Conservation (phyloP, 352 stramenopile genomes). For the Phytophthora gonapodyides region DNA sequence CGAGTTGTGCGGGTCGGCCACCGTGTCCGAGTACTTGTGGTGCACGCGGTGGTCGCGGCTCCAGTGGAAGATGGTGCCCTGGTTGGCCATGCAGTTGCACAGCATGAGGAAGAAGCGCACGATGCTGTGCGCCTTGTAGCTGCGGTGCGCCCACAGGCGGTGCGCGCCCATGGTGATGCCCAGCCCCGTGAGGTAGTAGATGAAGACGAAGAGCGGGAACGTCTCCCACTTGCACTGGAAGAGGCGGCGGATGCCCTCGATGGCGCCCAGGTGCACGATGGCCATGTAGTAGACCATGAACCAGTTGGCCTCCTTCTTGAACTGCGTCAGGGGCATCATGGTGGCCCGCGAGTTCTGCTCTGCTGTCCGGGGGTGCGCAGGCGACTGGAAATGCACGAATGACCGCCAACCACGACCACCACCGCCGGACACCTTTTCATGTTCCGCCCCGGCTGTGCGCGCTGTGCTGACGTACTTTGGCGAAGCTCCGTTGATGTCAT, state of each 20-base stretch:
- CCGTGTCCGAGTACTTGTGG: constrained; percentile 98
- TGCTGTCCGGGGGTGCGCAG: constrained; percentile 12
- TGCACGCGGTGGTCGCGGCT: constrained; percentile 98
- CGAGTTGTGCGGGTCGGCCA: constrained; percentile 95
- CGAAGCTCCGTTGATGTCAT: constrained; percentile 44
- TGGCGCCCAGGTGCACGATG: constrained; percentile 92
- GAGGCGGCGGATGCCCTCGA: constrained; percentile 89
- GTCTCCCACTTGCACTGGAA: constrained; percentile 86
- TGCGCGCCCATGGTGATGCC: constrained; percentile 98
- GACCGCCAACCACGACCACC: constrained; percentile 16
- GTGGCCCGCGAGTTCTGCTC: constrained; percentile 3
- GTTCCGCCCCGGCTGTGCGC: constrained; percentile 6
- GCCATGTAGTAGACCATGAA: constrained; percentile 98
- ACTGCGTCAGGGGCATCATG: constrained; percentile 66
- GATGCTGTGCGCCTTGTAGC: constrained; percentile 93
- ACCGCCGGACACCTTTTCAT: constrained; percentile 14
- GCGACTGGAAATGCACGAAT: constrained; percentile 40
- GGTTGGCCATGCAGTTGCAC: constrained; percentile 97
- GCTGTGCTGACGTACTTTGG: constrained; percentile 41
- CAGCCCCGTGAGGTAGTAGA: constrained; percentile 95
- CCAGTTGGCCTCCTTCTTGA: constrained; percentile 94
- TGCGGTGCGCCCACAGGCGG: constrained; percentile 96
- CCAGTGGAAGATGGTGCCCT: constrained; percentile 99
- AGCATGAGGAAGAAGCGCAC: constrained; percentile 97
- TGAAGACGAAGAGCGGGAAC: constrained; percentile 87